A percentile compares a stretch with the other conserved stretches of the same genome.
These are phyloP conservation scores for Aquilaria sinensis DNA, from an alignment of 345 rosid species.

Conservation along the genomic window DNA sequence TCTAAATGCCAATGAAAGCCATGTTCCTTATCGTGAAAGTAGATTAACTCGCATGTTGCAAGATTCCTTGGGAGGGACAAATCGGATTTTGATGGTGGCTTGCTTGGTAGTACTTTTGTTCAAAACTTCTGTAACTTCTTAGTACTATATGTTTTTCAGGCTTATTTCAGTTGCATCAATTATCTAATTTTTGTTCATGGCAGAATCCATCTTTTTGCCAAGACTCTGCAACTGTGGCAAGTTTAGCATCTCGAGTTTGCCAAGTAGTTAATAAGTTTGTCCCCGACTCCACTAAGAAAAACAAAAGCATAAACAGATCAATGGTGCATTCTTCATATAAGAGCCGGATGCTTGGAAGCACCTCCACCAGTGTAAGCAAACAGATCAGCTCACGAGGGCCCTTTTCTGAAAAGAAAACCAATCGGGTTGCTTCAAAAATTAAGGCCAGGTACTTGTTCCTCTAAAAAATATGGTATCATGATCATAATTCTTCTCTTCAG, in stretches of 20 bases:
- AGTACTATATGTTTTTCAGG: background rate
- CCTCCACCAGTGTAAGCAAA: constrained; percentile 28
- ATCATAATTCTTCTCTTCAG: background rate
- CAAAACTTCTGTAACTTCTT: background rate
- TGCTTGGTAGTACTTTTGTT: constrained; percentile 52
- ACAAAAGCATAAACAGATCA: constrained; percentile 24
- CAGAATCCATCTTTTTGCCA: constrained; percentile 62
- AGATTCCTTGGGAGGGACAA: constrained; percentile 53
- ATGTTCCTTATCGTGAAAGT: constrained; percentile 78
- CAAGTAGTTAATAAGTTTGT: constrained; percentile 23
- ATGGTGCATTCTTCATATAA: constrained; percentile 29
- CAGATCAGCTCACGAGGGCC: constrained; percentile 21
- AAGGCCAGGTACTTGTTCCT: constrained; percentile 36
- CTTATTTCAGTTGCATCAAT: constrained; percentile 9
- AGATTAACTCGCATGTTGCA: constrained; percentile 66
- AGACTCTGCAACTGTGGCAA: constrained; percentile 63
- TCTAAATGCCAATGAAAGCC: constrained; percentile 49
- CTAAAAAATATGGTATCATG: background rate
- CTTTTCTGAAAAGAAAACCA: constrained; percentile 31
- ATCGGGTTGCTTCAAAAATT: constrained; percentile 22
- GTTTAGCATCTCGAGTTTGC: constrained; percentile 60
- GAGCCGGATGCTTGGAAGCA: constrained; percentile 22
- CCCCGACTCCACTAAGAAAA: constrained; percentile 31
- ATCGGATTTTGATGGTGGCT: constrained; percentile 44
- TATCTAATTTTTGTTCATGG: constrained; percentile 9